These are phyloP conservation scores for Epichloe sibirici DNA, from an alignment of 2,329 filamentous ascomycete genomes.

Conservation along the genomic window DNA sequence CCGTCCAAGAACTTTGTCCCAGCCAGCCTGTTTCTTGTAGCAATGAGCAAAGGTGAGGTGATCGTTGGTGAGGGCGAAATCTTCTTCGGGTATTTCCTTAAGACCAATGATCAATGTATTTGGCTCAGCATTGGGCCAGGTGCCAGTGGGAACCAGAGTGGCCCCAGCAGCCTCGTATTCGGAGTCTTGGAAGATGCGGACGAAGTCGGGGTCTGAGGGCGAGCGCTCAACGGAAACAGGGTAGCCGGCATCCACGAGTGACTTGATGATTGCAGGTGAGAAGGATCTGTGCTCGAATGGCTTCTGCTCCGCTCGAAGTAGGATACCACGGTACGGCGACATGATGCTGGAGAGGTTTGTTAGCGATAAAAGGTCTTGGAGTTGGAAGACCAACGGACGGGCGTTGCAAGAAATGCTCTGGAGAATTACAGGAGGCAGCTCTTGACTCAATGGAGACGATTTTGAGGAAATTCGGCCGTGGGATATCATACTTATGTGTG, in stretches of 20 bases:
- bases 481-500: not conserved
- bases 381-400: not conserved
- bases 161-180: slow-evolving; percentile 54
- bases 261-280: slow-evolving; percentile 32
- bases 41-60: slow-evolving; percentile 31
- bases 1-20: slow-evolving; percentile 66
- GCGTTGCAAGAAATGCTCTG: not conserved
- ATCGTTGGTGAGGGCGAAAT: slow-evolving; percentile 30
- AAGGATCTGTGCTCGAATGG: slow-evolving; percentile 25
- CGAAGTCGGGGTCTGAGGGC: slow-evolving; percentile 14
- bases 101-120: slow-evolving; percentile 64
- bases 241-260: slow-evolving; percentile 56
- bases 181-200: slow-evolving; percentile 50
- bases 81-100: slow-evolving; percentile 69
- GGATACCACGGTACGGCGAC: slow-evolving; percentile 26
- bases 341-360: slow-evolving; percentile 9
- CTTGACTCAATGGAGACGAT: not conserved
- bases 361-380: not conserved
- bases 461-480: not conserved
- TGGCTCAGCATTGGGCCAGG: slow-evolving; percentile 54
- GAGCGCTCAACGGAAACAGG: slow-evolving; percentile 52
- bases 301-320: slow-evolving; percentile 42
- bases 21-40: slow-evolving; percentile 67
- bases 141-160: slow-evolving; percentile 50
- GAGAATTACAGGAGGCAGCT: not conserved